Conservation (phyloP, 768 basidiomycete species). For the Flagelloscypha sp. region DNA sequence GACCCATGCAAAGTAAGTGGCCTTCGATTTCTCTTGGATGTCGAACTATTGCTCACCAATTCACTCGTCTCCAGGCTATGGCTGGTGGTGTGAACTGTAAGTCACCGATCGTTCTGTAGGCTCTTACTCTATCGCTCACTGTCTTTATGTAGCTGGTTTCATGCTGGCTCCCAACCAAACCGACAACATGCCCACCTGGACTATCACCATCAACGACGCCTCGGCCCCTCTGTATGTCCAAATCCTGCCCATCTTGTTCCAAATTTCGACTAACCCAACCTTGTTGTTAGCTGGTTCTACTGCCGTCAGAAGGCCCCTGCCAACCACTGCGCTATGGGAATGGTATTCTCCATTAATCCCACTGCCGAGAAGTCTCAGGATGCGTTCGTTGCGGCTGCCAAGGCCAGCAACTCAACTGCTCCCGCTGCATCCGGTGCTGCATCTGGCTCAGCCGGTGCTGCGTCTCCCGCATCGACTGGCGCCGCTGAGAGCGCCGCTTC, state of each 20-base stretch:
- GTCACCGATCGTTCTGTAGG: too few species aligned
- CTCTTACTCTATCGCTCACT: too few species aligned
- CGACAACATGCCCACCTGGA: conserved; percentile 32
- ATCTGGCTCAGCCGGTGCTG: conserved; percentile 7
- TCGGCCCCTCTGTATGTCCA: conserved; percentile 50
- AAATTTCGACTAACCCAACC: background rate
- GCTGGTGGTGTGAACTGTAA: too few species aligned
- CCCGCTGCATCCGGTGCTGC: conserved; percentile 9
- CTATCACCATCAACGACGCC: conserved; percentile 36
- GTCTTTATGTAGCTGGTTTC: conserved; percentile 36
- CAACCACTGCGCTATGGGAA: conserved; percentile 44
- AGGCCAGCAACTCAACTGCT: conserved; percentile 15
- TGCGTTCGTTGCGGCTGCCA: conserved; percentile 22
- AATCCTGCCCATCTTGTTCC: conserved; percentile 10
- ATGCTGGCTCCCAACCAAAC: conserved; percentile 25
- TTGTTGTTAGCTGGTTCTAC: conserved; percentile 11
- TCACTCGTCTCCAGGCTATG: too few species aligned
- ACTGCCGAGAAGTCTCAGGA: conserved; percentile 37
- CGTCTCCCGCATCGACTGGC: conserved; percentile 8
- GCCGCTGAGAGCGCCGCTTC: conserved; percentile 6
- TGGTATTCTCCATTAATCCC: conserved; percentile 58
- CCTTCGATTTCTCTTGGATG: too few species aligned
- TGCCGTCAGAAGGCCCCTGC: conserved; percentile 1
- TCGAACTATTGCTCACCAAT: too few species aligned
- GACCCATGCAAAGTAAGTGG: conserved; percentile 39